Evolutionary conservation across 768 basidiomycete species (phyloP).

Genomic region (Pisolithus sp.): DNA sequence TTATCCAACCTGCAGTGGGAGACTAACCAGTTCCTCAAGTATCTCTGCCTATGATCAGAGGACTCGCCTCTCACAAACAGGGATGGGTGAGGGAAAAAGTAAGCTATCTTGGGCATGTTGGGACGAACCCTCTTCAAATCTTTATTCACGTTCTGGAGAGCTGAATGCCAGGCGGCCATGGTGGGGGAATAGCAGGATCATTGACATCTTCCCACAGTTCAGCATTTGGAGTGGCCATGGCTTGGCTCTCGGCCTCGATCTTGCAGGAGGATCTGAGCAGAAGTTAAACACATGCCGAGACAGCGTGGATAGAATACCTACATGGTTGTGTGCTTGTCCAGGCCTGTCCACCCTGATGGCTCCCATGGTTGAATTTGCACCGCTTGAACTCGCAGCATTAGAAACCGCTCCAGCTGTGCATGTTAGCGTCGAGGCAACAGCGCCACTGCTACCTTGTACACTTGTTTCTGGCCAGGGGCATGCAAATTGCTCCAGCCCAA

Average conservation of each 20-base stretch:
- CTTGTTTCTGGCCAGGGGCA: too few relatives aligned
- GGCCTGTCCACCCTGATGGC: background rate
- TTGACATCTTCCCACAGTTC: background rate
- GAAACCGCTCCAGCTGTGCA: too few relatives aligned
- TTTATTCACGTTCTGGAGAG: background rate
- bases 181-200: background rate
- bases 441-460: too few relatives aligned
- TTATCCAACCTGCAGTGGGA: background rate
- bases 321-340: background rate
- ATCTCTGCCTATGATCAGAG: background rate
- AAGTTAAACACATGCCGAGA: background rate
- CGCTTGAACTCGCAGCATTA: too few relatives aligned
- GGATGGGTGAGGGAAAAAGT: background rate
- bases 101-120: background rate
- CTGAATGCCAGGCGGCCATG: background rate
- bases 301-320: background rate
- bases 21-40: background rate
- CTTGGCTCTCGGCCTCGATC: background rate
- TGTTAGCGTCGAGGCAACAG: too few relatives aligned
- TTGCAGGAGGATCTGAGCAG: background rate
- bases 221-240: background rate
- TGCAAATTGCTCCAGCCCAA: background rate
- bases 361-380: background rate
- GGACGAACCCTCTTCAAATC: background rate
- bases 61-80: background rate